phyloP scores from a whole-genome alignment of 306 rosid species.

The Pachyrhizus erosus region DNA sequence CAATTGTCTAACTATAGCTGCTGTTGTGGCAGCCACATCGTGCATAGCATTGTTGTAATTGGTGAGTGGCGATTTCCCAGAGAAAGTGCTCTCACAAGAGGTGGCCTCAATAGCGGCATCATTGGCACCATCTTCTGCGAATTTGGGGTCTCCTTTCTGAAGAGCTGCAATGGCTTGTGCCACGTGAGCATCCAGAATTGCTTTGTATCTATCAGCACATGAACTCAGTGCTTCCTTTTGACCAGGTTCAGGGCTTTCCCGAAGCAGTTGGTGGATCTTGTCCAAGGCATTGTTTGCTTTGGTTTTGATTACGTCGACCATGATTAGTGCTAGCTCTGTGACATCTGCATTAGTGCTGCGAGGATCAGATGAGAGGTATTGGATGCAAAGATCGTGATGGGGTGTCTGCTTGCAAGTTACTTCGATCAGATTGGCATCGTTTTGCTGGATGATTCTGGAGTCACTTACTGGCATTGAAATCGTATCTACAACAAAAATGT shows the following conservation, averaged over 20 bases:
- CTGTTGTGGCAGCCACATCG: slow-evolving; percentile 40
- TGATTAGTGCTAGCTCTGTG: slow-evolving; percentile 46
- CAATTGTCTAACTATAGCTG: slow-evolving; percentile 51
- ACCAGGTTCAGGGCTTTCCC: background rate
- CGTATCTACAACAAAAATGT: background rate
- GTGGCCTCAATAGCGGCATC: slow-evolving; percentile 55
- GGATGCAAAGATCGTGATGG: slow-evolving; percentile 38
- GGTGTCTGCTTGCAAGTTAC: slow-evolving; percentile 63
- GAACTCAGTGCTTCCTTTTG: slow-evolving; percentile 14
- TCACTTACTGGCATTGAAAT: slow-evolving; percentile 18
- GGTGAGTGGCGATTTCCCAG: slow-evolving; percentile 48
- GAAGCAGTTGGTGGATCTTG: slow-evolving; percentile 28
- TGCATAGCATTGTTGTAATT: slow-evolving; percentile 31
- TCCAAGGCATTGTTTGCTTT: slow-evolving; percentile 31
- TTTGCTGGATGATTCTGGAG: background rate
- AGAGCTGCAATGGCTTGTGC: slow-evolving; percentile 60
- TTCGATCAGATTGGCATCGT: slow-evolving; percentile 36
- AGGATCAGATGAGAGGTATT: slow-evolving; percentile 47
- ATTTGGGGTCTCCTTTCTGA: slow-evolving; percentile 49
- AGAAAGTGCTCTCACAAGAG: slow-evolving; percentile 49
- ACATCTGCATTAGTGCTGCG: slow-evolving; percentile 41
- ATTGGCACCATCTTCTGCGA: slow-evolving; percentile 50
- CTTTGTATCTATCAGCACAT: slow-evolving; percentile 40
- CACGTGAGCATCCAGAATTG: slow-evolving; percentile 46
- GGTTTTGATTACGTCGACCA: slow-evolving; percentile 41